Evolutionary conservation across 2,329 filamentous ascomycete species (phyloP).

Genomic region (Venturia oleaginea): DNA sequence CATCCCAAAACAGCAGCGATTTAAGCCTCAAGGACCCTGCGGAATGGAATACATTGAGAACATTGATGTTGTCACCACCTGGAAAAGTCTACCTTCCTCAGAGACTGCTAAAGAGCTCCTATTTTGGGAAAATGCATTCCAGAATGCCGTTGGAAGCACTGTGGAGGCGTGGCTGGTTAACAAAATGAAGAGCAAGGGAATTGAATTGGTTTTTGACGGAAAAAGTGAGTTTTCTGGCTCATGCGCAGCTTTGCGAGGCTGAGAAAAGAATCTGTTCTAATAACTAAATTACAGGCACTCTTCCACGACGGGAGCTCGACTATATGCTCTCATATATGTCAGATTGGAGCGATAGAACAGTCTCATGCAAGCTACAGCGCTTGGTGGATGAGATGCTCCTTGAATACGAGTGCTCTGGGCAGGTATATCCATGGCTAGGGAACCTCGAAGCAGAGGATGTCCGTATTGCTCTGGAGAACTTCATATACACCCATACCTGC

Average conservation of each 20-base stretch:
- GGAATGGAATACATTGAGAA: slow-evolving; percentile 18
- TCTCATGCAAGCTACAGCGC: neutral
- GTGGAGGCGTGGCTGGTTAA: slow-evolving; percentile 18
- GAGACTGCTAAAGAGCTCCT: slow-evolving; percentile 23
- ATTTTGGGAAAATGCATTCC: slow-evolving; percentile 25
- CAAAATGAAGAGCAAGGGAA: neutral
- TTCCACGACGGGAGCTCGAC: neutral
- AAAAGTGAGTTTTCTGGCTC: neutral
- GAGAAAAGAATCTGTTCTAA: neutral
- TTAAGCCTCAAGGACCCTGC: neutral
- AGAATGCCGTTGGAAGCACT: slow-evolving; percentile 18
- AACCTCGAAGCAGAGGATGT: neutral
- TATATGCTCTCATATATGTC: neutral
- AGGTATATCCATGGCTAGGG: neutral
- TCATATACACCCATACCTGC: neutral
- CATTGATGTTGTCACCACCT: slow-evolving; percentile 27
- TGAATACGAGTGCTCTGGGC: neutral
- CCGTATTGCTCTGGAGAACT: neutral
- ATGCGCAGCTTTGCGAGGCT: neutral
- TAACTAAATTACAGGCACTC: neutral
- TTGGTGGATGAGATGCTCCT: neutral
- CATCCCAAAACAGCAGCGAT: neutral
- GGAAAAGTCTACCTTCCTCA: slow-evolving; percentile 25
- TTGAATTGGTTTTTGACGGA: neutral
- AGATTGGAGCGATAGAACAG: too few relatives aligned